Percentiles rank a stretch among this genome's conserved stretches.
Conservation (phyloP, 371 early-diverging fungal genomes). For the Mucor irregularis region DNA sequence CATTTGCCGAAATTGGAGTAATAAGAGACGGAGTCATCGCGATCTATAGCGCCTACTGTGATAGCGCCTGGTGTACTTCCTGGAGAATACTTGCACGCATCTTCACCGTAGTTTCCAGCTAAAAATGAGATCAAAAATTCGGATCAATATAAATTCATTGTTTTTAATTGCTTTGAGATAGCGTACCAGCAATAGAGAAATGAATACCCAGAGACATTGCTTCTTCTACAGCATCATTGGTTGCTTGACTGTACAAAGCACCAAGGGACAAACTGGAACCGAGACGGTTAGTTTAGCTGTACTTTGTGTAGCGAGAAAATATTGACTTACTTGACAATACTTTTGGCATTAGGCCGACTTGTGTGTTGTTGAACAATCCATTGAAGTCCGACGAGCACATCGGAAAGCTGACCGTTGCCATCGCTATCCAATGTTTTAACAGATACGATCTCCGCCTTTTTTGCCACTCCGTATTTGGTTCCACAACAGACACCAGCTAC, state of each 20-base stretch:
- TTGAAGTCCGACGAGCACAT: conserved; percentile 65
- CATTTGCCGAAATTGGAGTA: conserved; percentile 82
- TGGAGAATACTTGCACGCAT: conserved; percentile 88
- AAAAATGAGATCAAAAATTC: conserved; percentile 1
- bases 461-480: conserved; percentile 60
- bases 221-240: conserved; percentile 57
- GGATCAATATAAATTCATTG: conserved; percentile 46
- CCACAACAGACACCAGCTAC: conserved; percentile 67
- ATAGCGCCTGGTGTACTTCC: conserved; percentile 79
- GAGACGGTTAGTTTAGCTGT: background rate
- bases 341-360: conserved; percentile 22
- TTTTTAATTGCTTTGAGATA: background rate
- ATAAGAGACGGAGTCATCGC: conserved; percentile 67
- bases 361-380: conserved; percentile 53
- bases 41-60: conserved; percentile 87
- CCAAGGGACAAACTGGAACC: conserved; percentile 53
- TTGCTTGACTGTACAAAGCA: conserved; percentile 57
- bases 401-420: conserved; percentile 54
- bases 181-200: conserved; percentile 51
- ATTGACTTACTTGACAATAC: conserved; percentile 41
- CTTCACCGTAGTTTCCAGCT: conserved; percentile 64
- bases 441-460: conserved; percentile 57
- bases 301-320: conserved; percentile 21
- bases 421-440: conserved; percentile 62
- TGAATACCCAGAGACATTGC: conserved; percentile 55